Evolutionary conservation across 768 basidiomycete genomes (phyloP).

Genomic region (Kwoniella dendrophila): DNA sequence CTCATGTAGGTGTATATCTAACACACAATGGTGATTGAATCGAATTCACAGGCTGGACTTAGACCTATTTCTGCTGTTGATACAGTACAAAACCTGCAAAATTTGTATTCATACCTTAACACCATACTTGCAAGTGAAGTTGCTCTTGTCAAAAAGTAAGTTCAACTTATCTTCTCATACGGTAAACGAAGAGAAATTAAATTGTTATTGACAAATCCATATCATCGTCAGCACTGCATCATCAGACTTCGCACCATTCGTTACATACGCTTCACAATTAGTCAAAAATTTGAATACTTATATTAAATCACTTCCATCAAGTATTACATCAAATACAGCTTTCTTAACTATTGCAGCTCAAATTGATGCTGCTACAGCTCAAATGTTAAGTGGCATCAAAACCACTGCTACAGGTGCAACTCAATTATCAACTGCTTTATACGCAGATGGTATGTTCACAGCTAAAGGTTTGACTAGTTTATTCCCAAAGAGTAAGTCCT

Average conservation of each 20-base stretch:
- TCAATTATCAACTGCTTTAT: slow-evolving; percentile 15
- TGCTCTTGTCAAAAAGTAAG: slow-evolving; percentile 9
- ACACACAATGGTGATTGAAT: not conserved
- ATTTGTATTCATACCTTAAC: slow-evolving; percentile 1
- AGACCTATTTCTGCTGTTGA: slow-evolving; percentile 12
- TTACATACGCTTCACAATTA: slow-evolving; percentile 14
- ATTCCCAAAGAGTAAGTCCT: slow-evolving; percentile 21
- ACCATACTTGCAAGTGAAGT: slow-evolving; percentile 4
- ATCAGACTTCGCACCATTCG: slow-evolving; percentile 13
- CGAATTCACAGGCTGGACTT: not conserved
- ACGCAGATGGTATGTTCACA: slow-evolving; percentile 15
- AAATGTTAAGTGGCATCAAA: slow-evolving; percentile 19
- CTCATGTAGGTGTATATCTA: not conserved
- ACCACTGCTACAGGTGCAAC: slow-evolving; percentile 2
- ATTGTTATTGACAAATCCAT: not conserved
- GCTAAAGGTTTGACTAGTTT: slow-evolving; percentile 1
- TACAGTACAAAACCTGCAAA: slow-evolving; percentile 8
- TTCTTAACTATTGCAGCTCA: slow-evolving; percentile 17
- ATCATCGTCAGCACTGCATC: slow-evolving; percentile 10
- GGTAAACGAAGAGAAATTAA: not conserved
- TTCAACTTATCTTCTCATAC: not conserved
- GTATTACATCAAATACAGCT: not conserved
- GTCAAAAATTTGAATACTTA: slow-evolving; percentile 11
- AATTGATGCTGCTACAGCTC: slow-evolving; percentile 12
- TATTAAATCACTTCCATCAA: slow-evolving; percentile 9